phyloP scores from a whole-genome alignment of 2,329 filamentous ascomycete species.

The Pestalotiopsis fici region DNA sequence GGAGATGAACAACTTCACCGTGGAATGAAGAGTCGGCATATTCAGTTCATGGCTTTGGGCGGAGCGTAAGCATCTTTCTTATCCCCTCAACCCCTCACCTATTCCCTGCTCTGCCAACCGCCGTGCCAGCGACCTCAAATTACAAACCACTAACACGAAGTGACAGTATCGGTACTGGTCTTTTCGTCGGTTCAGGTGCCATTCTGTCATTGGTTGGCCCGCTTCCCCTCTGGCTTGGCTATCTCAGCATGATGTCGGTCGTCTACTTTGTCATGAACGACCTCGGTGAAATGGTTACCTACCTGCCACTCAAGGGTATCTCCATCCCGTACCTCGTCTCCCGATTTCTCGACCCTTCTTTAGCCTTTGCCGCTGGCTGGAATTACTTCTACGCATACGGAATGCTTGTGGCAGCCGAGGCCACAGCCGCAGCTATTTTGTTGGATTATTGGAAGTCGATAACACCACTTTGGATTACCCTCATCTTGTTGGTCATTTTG shows the following conservation, averaged over 20 bases:
- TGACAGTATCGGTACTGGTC: slow-evolving; percentile 59
- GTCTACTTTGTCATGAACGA: slow-evolving; percentile 56
- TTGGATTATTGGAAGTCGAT: slow-evolving; percentile 60
- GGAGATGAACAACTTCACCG: slow-evolving; percentile 48
- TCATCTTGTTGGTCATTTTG: slow-evolving; percentile 56
- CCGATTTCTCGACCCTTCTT: slow-evolving; percentile 55
- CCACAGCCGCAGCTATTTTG: slow-evolving; percentile 58
- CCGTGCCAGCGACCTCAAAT: too few species aligned
- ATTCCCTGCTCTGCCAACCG: slow-evolving; percentile 9
- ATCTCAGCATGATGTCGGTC: slow-evolving; percentile 55
- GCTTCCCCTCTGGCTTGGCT: slow-evolving; percentile 71
- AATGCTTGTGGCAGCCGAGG: slow-evolving; percentile 59
- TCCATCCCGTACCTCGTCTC: slow-evolving; percentile 58
- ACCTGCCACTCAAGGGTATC: slow-evolving; percentile 56
- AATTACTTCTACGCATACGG: slow-evolving; percentile 65
- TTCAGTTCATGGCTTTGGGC: slow-evolving; percentile 61
- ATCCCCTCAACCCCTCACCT: background rate
- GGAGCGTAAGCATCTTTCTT: slow-evolving; percentile 36
- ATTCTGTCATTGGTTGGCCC: slow-evolving; percentile 59
- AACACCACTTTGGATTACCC: slow-evolving; percentile 58
- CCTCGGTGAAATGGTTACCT: slow-evolving; percentile 55
- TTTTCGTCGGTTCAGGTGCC: slow-evolving; percentile 63
- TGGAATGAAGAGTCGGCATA: slow-evolving; percentile 60
- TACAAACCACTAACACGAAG: background rate
- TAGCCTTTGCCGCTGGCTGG: slow-evolving; percentile 60